Evolutionary conservation across 78 protist species (phyloP).

Genomic region (Chrysochromulina tobinii): DNA sequence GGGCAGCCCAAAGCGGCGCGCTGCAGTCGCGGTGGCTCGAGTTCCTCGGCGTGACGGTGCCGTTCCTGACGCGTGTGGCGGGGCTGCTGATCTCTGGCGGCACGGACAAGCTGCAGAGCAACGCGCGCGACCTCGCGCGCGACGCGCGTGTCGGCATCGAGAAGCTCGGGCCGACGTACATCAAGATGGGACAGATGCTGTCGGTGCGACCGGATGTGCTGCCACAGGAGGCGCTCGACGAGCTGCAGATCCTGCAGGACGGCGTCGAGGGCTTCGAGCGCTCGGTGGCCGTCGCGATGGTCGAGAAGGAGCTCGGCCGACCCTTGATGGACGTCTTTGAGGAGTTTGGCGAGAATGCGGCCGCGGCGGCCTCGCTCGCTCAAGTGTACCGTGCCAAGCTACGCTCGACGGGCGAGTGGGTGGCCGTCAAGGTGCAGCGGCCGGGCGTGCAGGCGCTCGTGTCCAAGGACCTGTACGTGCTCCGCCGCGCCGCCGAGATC

Average conservation of each 20-base stretch:
- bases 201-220: slow-evolving; percentile 54
- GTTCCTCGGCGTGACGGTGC: slow-evolving; percentile 30
- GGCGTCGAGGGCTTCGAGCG: slow-evolving; percentile 37
- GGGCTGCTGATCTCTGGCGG: slow-evolving; percentile 19
- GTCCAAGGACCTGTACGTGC: slow-evolving; percentile 57
- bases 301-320: slow-evolving; percentile 44
- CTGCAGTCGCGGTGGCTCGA: slow-evolving; percentile 41
- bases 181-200: slow-evolving; percentile 48
- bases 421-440: slow-evolving; percentile 54
- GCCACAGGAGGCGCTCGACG: slow-evolving; percentile 45
- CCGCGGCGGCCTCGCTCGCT: slow-evolving; percentile 43
- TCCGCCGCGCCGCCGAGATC: slow-evolving; percentile 54
- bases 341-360: slow-evolving; percentile 26
- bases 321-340: slow-evolving; percentile 11
- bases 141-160: slow-evolving; percentile 28
- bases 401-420: slow-evolving; percentile 26
- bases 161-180: slow-evolving; percentile 36
- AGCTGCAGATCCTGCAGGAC: slow-evolving; percentile 50
- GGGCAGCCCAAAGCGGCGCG: slow-evolving; percentile 37
- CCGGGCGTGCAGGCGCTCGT: slow-evolving; percentile 35
- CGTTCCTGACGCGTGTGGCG: slow-evolving; percentile 30
- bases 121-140: background rate
- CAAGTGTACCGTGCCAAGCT: slow-evolving; percentile 25
- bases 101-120: background rate
- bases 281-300: background rate